A percentile compares a stretch with the other conserved stretches of the same genome.
Evolutionary conservation across 257 asterid species (phyloP).

Genomic region (Buddleja alternifolia): DNA sequence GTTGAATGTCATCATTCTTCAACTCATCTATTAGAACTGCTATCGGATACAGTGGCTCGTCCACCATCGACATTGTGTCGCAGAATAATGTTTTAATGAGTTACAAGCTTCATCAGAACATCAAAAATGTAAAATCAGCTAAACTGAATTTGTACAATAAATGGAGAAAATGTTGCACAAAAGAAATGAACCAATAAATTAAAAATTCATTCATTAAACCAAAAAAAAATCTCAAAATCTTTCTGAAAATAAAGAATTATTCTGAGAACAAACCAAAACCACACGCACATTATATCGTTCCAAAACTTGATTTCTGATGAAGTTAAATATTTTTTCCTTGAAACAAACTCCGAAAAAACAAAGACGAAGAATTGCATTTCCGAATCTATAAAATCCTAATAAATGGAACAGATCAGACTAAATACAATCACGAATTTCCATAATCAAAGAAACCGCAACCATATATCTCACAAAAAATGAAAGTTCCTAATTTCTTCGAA

Average conservation of each 20-base stretch:
- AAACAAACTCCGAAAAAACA: neutral
- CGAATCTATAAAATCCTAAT: neutral
- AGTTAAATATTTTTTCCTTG: neutral
- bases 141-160: neutral
- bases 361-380: slow-evolving; percentile 15
- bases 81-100: neutral
- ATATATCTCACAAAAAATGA: neutral
- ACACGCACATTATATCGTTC: slow-evolving; percentile 18
- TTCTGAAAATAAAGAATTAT: neutral
- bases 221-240: neutral
- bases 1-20: slow-evolving; percentile 90
- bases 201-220: slow-evolving; percentile 7
- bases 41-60: slow-evolving; percentile 93
- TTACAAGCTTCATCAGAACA: slow-evolving; percentile 23
- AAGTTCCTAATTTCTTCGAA: slow-evolving; percentile 10
- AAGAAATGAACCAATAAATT: neutral
- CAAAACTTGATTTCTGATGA: neutral
- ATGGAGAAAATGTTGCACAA: neutral
- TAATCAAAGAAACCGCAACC: slow-evolving; percentile 9
- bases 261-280: slow-evolving; percentile 7
- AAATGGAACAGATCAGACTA: neutral
- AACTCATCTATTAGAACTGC: slow-evolving; percentile 93
- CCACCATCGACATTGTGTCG: slow-evolving; percentile 77
- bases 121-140: slow-evolving; percentile 16
- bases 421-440: slow-evolving; percentile 26